These are phyloP conservation scores for Crithidia thermophila DNA, from an alignment of 208 protist species.

Conservation along the genomic window DNA sequence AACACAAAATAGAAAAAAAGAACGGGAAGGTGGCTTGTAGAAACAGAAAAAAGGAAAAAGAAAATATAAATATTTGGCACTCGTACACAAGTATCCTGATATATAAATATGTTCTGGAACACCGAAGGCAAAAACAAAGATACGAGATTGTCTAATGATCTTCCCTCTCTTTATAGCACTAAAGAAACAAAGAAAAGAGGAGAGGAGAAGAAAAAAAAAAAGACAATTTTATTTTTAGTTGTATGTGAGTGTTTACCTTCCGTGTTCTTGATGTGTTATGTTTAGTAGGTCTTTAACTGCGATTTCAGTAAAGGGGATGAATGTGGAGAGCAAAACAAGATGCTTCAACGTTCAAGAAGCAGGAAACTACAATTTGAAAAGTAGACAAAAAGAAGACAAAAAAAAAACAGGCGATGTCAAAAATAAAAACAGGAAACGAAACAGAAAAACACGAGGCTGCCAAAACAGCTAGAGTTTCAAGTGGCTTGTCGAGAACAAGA, in stretches of 20 bases:
- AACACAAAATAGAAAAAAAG: not conserved
- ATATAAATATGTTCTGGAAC: too few species aligned
- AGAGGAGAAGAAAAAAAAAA: constrained; percentile 12
- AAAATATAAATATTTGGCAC: constrained; percentile 1
- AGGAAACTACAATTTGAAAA: not conserved
- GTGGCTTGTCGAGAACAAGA: not conserved
- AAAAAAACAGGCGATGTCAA: constrained; percentile 32
- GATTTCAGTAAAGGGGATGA: too few species aligned
- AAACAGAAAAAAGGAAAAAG: constrained; percentile 9
- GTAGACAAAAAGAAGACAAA: constrained; percentile 4
- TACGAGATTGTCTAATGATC: too few species aligned
- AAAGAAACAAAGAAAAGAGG: constrained; percentile 10
- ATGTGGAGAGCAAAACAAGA: not conserved
- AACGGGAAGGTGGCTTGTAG: not conserved
- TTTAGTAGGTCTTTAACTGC: too few species aligned
- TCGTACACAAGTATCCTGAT: constrained; percentile 1
- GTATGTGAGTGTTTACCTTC: not conserved
- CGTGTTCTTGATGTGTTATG: constrained; percentile 5
- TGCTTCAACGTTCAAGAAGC: not conserved
- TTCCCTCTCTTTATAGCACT: too few species aligned
- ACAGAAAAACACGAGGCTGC: not conserved
- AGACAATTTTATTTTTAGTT: constrained; percentile 16
- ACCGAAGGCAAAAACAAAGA: too few species aligned
- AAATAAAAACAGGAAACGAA: constrained; percentile 7
- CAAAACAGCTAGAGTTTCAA: not conserved